Evolutionary conservation across 495 filamentous ascomycete species (phyloP).

Genomic region (Choiromyces venosus): DNA sequence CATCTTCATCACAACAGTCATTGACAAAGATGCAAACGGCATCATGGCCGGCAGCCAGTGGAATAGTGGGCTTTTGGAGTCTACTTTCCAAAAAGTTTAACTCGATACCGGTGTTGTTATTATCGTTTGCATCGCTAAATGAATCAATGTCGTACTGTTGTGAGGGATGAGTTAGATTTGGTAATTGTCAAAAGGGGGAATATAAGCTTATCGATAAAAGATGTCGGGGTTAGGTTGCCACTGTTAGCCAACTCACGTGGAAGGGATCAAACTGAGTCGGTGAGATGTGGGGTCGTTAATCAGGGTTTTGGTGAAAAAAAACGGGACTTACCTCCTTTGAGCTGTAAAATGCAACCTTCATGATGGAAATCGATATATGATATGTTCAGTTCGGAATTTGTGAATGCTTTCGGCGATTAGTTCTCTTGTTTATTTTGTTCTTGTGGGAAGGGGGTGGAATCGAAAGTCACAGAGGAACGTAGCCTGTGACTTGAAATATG

Average conservation of each 20-base stretch:
- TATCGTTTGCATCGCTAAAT: conserved; percentile 29
- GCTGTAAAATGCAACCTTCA: conserved; percentile 41
- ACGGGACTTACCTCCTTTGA: conserved; percentile 36
- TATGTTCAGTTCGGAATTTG: background rate
- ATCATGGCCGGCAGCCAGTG: conserved; percentile 51
- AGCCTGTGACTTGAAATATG: background rate
- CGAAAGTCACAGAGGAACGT: background rate
- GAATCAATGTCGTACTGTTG: conserved; percentile 39
- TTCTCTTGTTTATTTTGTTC: background rate
- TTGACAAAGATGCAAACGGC: conserved; percentile 71
- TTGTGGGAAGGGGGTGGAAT: background rate
- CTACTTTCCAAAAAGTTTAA: conserved; percentile 34
- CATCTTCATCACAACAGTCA: conserved; percentile 52
- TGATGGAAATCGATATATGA: conserved; percentile 2
- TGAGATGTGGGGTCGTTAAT: background rate
- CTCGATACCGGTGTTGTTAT: conserved; percentile 18
- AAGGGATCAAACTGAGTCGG: background rate
- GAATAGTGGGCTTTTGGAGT: conserved; percentile 47
- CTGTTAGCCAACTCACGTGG: background rate
- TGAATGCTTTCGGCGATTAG: background rate
- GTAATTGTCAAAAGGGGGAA: background rate
- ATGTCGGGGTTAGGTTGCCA: background rate
- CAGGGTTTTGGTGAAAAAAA: background rate
- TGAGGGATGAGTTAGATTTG: conserved; percentile 6
- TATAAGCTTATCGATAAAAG: conserved; percentile 27